phyloP scores from a whole-genome alignment of 2,329 filamentous ascomycete genomes.

The Monilinia fructigena region DNA sequence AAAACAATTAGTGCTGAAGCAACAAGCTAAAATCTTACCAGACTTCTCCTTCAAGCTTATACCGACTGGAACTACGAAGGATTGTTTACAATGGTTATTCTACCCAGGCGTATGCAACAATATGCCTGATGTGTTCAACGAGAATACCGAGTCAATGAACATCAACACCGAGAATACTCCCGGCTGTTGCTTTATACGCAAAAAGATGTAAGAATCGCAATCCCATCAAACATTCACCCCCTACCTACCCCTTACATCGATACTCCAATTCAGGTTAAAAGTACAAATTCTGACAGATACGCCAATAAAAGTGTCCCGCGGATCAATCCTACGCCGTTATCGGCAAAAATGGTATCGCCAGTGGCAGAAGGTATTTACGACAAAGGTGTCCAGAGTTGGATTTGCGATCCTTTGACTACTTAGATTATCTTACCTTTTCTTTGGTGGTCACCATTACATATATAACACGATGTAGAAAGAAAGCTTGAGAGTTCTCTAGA shows the following conservation, averaged over 20 bases:
- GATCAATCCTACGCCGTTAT: constrained; percentile 5
- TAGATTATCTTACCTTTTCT: neutral
- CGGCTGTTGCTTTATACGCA: constrained; percentile 19
- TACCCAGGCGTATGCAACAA: neutral
- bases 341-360: neutral
- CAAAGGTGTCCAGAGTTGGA: neutral
- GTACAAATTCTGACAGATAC: neutral
- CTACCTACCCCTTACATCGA: neutral
- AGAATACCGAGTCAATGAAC: constrained; percentile 10
- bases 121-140: constrained; percentile 1
- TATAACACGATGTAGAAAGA: neutral
- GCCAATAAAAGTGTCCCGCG: neutral
- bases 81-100: constrained; percentile 3
- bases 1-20: neutral
- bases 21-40: neutral
- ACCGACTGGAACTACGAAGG: neutral
- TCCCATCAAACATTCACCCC: neutral
- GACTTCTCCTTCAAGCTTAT: constrained; percentile 4
- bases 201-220: neutral
- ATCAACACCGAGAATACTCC: neutral
- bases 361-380: constrained; percentile 5
- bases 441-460: neutral
- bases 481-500: neutral
- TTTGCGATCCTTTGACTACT: constrained; percentile 8
- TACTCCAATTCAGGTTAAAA: no score